Conservation (phyloP, 257 asterid species). For the Nicotiana tabacum region DNA sequence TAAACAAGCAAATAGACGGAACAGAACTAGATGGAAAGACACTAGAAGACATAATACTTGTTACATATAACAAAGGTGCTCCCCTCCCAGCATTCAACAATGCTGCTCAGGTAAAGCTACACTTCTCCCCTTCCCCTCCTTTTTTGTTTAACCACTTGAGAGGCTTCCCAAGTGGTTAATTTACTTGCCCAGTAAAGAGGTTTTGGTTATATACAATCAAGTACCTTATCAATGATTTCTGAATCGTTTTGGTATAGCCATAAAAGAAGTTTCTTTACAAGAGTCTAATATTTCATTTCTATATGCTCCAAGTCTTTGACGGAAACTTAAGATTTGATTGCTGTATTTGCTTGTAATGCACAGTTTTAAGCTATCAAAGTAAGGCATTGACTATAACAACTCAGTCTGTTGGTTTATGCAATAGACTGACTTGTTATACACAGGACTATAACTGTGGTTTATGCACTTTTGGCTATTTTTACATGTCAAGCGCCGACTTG, state of each 20-base stretch:
- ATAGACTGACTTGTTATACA: no score
- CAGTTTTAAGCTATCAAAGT: neutral
- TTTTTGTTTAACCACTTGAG: neutral
- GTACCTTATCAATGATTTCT: neutral
- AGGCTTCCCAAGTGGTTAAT: neutral
- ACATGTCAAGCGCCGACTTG: neutral
- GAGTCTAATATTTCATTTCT: neutral
- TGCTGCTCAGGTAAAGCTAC: slow-evolving; percentile 76
- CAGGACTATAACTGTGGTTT: neutral
- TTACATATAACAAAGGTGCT: slow-evolving; percentile 76
- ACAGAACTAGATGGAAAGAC: slow-evolving; percentile 66
- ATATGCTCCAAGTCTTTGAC: neutral
- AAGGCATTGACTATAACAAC: neutral
- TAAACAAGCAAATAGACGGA: slow-evolving; percentile 83
- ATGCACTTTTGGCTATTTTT: neutral
- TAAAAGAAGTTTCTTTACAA: neutral
- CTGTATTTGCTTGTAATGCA: neutral
- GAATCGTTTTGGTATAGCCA: neutral
- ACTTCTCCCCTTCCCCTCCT: neutral
- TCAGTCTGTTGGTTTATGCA: neutral
- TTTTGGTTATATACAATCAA: neutral
- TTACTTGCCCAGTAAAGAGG: neutral
- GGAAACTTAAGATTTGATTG: neutral
- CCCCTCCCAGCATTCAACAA: slow-evolving; percentile 86
- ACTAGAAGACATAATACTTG: slow-evolving; percentile 54